Evolutionary conservation across 306 rosid species (phyloP), one percentile per base, ranked within the genome.

Genomic region (Senna siamea): DNA sequence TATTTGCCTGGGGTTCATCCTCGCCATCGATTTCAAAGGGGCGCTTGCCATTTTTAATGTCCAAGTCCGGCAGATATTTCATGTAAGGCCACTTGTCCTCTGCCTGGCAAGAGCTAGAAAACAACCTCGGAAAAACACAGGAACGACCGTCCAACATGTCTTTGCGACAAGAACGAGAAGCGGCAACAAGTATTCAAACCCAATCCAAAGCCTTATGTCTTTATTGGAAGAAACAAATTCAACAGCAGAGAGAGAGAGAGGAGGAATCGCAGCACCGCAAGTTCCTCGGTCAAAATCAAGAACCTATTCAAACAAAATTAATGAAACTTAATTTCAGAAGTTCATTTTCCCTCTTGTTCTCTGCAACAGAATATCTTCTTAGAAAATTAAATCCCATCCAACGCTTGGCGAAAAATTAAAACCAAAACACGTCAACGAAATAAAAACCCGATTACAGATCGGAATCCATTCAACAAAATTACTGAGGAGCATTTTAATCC

Each of bases 91-190:
- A 90, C 79, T 88, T 69, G 83, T 63, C 63, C 53, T 87, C 89
- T 6, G 89, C 71, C 76, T 82, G 88, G 87, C 90, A 91, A 68
- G 84, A 56, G 84, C 89, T 83, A 37, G 92, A 59, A 84, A 85
- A 92, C 90, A 87, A 83, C 86, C 97, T 83, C 54, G 88, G 83
- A 67, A 86, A 75, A 73, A 86, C 60, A 34, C 82, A 84, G 55
- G 89, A 87, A 69, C 92, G 93, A 72, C 78, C 88, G 73, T 95
- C 99, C 86, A 90, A 95, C 99, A 95, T 94, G 78, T 88, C 95
- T 84, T 80, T 59, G 64, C 65, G 28, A 62, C 79, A 19, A 69
- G 72, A 69, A 78, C 51, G 41, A 75, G 70, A 72, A 54, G 20
- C 18, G 10, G 54, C 79, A 69, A 59, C 76, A 37, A 73, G 7